Base-by-base conservation (phyloP, 2,329 filamentous ascomycete genomes). In the Nakataea oryzae region DNA sequence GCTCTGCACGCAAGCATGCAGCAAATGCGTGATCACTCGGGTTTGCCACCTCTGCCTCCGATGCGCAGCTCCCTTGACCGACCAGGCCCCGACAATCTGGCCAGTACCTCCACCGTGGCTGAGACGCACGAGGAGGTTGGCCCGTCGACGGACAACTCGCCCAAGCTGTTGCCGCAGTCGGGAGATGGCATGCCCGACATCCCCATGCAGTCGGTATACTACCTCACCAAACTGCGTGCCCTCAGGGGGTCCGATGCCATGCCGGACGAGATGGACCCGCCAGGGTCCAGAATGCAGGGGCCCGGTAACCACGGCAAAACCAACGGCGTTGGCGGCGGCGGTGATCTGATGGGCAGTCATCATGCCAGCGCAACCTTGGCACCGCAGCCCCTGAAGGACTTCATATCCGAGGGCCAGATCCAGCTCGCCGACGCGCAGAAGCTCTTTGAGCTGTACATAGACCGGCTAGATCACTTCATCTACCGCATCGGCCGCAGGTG, bases 401-500 rank as follows among this genome's bases (percentile, higher is more conserved):
- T 76, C 3, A 73, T 76, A 24, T 68, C 73, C 1, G 69, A 69
- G 0, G 80, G 80, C 0, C 65, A 74, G 8, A 69, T 84, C 1
- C 73, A 77, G 0, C 61, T 79, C 3, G 72, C 75, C 3, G 80
- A 82, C 63, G 81, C 81, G 0, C 76, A 83, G 58, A 75, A 80
- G 57, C 69, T 84, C 0, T 83, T 82, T 65, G 70, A 73, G 3
- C 73, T 81, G 13, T 84, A 81, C 65, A 77, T 76, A 57, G 74
- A 79, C 58, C 77, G 76, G 0, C 76, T 83, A 62, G 80, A 82
- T 65, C 74, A 78, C 60, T 75, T 79, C 61, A 73, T 82, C 63
- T 83, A 81, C 62, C 75, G 76, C 3, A 80, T 81, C 28, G 77
- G 80, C 24, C 74, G 81, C 24, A 77, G 78, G 8, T 81, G 82